Evolutionary conservation across 768 basidiomycete species (phyloP).

Genomic region (Phaeolepiota aurea): DNA sequence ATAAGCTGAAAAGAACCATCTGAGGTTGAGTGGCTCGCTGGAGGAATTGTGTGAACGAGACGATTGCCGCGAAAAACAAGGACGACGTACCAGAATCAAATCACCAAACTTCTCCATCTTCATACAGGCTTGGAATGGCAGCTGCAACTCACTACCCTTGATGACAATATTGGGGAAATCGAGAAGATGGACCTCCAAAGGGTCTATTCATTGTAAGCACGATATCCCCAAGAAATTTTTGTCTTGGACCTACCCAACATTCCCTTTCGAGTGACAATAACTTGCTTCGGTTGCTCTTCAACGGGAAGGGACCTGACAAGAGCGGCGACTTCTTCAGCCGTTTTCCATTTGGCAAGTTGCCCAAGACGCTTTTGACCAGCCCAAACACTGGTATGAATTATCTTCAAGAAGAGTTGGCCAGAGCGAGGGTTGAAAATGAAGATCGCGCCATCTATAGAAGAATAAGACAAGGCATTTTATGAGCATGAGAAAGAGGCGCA

Average conservation of each 20-base stretch:
- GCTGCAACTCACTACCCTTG: slow-evolving; percentile 95
- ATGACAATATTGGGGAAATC: slow-evolving; percentile 99
- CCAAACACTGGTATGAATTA: slow-evolving; percentile 99
- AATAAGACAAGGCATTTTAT: slow-evolving; percentile 1
- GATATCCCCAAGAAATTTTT: slow-evolving; percentile 6
- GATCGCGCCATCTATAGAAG: slow-evolving; percentile 72
- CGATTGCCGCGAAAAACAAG: too few relatives aligned
- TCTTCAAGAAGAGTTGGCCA: slow-evolving; percentile 95
- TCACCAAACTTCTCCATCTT: slow-evolving; percentile 99
- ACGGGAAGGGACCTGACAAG: slow-evolving; percentile 96
- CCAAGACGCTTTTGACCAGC: slow-evolving; percentile 99
- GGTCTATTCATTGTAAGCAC: too few relatives aligned
- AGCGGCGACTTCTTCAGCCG: slow-evolving; percentile 99
- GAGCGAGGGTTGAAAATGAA: slow-evolving; percentile 99
- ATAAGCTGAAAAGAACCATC: slow-evolving; percentile 97
- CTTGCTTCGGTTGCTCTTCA: slow-evolving; percentile 99
- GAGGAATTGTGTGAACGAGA: too few relatives aligned
- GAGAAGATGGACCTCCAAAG: slow-evolving; percentile 94
- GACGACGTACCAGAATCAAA: slow-evolving; percentile 62
- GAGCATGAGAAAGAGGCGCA: slow-evolving; percentile 21
- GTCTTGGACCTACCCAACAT: slow-evolving; percentile 95
- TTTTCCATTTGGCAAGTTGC: slow-evolving; percentile 99
- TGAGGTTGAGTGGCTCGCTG: slow-evolving; percentile 96
- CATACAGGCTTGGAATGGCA: slow-evolving; percentile 99
- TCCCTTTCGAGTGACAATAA: slow-evolving; percentile 99